Evolutionary conservation across 352 stramenopile genomes (phyloP), one percentile per base, ranked within the genome.

Genomic region (Phytophthora hybrid): DNA sequence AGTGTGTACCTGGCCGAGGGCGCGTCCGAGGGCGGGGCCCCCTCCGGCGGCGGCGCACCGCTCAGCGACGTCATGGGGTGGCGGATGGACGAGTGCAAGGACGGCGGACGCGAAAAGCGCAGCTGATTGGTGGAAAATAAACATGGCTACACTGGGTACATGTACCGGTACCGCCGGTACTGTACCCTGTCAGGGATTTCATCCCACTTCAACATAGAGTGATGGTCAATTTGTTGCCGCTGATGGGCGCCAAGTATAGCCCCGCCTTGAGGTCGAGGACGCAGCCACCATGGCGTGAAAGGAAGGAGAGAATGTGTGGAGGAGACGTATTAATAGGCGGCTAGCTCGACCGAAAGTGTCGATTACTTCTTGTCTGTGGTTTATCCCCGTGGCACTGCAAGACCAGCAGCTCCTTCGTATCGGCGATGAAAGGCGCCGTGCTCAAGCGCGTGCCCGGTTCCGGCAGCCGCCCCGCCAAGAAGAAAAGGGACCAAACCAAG

Each of bases 391-490:
- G 37, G 37, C 11, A 2, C 37, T 44, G 44, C 63, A 65, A 62
- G 57, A 76, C 13, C 13, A 5, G 0, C 37, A 13, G 44, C 46
- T 52, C 55, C 66, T 37, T 46, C 49, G 32, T 56, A 41, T 66
- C 49, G 63, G 56, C 47, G 26, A 85, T 86, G 81, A 86, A 86
- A 69, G 71, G 79, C 41, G 71, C 77, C 14, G 63, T 76, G 74
- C 69, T 88, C 23, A 86, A 83, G 79, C 73, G 75, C 31, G 51
- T 59, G 41, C 49, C 61, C 7, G 56, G 18, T n/a, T 41, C 63
- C 29, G 59, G 67, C 23, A 53, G 49, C 19, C 66, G 63, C 31
- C 55, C 51, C 18, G 14, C 21, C 26, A 77, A 73, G 54, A 84
- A 81, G 61, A 84, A 79, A 60, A 81, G 71, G 39, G 55, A 71